Percentiles rank a stretch among this genome's conserved stretches.
Conservation (phyloP, 495 filamentous ascomycete genomes). For the Annulohypoxylon stygium region DNA sequence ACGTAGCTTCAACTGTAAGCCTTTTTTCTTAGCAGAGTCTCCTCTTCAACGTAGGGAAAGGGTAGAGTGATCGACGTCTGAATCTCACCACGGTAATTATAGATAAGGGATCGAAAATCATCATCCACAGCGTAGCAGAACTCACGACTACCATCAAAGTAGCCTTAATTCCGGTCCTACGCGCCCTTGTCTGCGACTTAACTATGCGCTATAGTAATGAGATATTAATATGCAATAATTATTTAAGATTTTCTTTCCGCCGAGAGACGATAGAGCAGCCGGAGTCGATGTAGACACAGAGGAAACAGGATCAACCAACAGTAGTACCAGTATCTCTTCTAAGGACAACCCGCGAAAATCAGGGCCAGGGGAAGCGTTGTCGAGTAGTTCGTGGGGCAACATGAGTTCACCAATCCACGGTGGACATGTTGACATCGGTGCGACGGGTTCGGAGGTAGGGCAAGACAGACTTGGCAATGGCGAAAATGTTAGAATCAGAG, state of each 20-base stretch:
- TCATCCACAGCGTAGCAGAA: slow-evolving; percentile 50
- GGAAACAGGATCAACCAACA: too few relatives aligned
- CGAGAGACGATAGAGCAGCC: background rate
- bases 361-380: too few relatives aligned
- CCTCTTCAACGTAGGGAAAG: background rate
- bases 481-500: too few relatives aligned
- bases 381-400: too few relatives aligned
- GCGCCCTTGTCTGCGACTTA: slow-evolving; percentile 45
- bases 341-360: too few relatives aligned
- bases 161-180: slow-evolving; percentile 50
- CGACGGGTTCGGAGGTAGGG: too few relatives aligned
- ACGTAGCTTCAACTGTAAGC: slow-evolving; percentile 50
- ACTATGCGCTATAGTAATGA: background rate
- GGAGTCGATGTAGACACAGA: too few relatives aligned
- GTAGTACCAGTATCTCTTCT: too few relatives aligned
- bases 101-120: slow-evolving; percentile 26
- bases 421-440: too few relatives aligned
- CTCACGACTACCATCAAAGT: slow-evolving; percentile 50
- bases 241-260: background rate
- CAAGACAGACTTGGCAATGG: too few relatives aligned
- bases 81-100: background rate
- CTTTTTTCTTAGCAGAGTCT: background rate
- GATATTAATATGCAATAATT: background rate
- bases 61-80: background rate
- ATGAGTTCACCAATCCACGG: too few relatives aligned